phyloP scores from a whole-genome alignment of 495 filamentous ascomycete genomes.

The Tuber microsphaerosporum region DNA sequence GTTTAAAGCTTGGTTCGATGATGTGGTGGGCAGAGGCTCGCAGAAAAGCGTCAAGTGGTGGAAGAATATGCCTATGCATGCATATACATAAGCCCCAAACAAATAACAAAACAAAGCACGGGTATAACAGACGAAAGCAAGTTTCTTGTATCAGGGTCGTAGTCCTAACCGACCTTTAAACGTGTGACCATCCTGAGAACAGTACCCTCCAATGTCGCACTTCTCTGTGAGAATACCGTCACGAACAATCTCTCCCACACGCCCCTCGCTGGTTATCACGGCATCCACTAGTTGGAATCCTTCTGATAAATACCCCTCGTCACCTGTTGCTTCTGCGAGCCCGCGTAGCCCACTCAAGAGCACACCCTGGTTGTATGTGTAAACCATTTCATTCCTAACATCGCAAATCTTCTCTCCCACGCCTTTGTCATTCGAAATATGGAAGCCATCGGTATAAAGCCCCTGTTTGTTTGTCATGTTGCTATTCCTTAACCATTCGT shows the following conservation, averaged over 20 bases:
- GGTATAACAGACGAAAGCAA: background rate
- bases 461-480: constrained; percentile 78
- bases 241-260: constrained; percentile 57
- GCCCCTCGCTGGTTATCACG: constrained; percentile 35
- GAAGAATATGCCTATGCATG: constrained; percentile 29
- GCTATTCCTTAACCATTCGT: constrained; percentile 67
- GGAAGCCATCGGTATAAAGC: constrained; percentile 83
- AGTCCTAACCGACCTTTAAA: constrained; percentile 63
- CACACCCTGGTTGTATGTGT: constrained; percentile 95
- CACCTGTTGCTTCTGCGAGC: constrained; percentile 67
- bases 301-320: constrained; percentile 61
- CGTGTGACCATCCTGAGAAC: constrained; percentile 78
- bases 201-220: constrained; percentile 68
- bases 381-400: constrained; percentile 74
- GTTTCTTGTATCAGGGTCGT: constrained; percentile 60
- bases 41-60: constrained; percentile 83
- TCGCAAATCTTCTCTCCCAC: constrained; percentile 63
- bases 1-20: constrained; percentile 4
- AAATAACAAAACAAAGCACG: background rate
- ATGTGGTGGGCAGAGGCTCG: constrained; percentile 49
- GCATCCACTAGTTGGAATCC: constrained; percentile 59
- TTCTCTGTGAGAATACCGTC: constrained; percentile 78
- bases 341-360: constrained; percentile 77
- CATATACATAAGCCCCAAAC: background rate
- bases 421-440: constrained; percentile 51